A percentile compares a stretch with the other conserved stretches of the same genome.
phyloP scores from a whole-genome alignment of 768 basidiomycete genomes.

The Russula vinacea region DNA sequence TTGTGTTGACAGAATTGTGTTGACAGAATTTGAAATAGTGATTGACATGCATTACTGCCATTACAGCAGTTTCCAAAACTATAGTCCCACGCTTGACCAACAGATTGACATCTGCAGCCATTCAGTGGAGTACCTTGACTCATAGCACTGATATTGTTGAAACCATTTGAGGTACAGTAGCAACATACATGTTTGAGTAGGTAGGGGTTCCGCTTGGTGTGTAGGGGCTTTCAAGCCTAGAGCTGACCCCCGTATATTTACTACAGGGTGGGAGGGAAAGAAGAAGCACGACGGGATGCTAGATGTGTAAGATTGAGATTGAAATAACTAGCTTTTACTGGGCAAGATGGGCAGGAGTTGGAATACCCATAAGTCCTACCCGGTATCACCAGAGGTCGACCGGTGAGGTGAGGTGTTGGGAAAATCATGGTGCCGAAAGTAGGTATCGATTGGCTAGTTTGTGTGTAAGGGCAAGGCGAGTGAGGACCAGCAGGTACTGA shows the following conservation, averaged over 20 bases:
- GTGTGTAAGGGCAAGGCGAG: slow-evolving; percentile 40
- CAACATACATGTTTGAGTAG: slow-evolving; percentile 43
- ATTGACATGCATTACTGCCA: no score
- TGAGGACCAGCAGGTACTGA: slow-evolving; percentile 45
- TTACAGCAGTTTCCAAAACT: no score
- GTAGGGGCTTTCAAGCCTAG: slow-evolving; percentile 38
- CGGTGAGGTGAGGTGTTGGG: no score
- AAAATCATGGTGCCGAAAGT: slow-evolving; percentile 39
- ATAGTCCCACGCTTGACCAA: no score
- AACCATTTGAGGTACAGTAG: slow-evolving; percentile 36
- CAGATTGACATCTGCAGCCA: slow-evolving; percentile 60
- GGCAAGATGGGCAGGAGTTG: slow-evolving; percentile 48
- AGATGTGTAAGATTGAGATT: slow-evolving; percentile 32
- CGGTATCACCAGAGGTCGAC: no score
- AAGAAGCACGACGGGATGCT: slow-evolving; percentile 36
- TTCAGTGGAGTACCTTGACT: slow-evolving; percentile 50
- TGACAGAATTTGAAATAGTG: no score
- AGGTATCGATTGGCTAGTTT: slow-evolving; percentile 43
- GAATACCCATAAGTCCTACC: slow-evolving; percentile 39
- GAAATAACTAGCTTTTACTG: slow-evolving; percentile 45
- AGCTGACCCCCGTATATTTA: slow-evolving; percentile 33
- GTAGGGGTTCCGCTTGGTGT: slow-evolving; percentile 34
- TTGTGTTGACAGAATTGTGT: no score
- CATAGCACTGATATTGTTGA: slow-evolving; percentile 37
- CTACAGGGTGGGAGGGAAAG: slow-evolving; percentile 45